Evolutionary conservation across 495 filamentous ascomycete species (phyloP).

Genomic region (Eremomyces bilateralis): DNA sequence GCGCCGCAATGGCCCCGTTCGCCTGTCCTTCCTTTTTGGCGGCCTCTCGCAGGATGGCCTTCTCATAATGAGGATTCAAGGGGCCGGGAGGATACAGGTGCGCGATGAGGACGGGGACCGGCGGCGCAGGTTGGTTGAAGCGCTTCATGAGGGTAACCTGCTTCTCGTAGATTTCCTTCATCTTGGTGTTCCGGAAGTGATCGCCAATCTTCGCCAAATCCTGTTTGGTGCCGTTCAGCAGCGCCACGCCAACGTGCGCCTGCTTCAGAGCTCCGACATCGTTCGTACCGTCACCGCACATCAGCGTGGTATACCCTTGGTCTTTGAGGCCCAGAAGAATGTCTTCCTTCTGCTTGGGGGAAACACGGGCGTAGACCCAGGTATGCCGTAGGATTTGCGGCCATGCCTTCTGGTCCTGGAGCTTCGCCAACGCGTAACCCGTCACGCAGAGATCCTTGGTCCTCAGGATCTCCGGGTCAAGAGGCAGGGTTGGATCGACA

Average conservation of each 20-base stretch:
- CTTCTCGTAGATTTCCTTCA: conserved; percentile 98
- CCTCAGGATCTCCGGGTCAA: conserved; percentile 63
- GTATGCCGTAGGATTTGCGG: conserved; percentile 59
- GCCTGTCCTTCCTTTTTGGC: conserved; percentile 40
- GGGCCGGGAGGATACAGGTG: conserved; percentile 88
- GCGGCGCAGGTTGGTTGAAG: conserved; percentile 80
- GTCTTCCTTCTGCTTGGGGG: conserved; percentile 96
- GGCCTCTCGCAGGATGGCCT: conserved; percentile 69
- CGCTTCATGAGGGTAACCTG: conserved; percentile 72
- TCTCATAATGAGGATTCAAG: conserved; percentile 84
- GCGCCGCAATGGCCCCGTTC: conserved; percentile 13
- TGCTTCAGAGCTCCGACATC: conserved; percentile 97
- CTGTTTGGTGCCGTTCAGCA: conserved; percentile 83
- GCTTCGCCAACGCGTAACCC: conserved; percentile 78
- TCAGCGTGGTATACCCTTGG: conserved; percentile 89
- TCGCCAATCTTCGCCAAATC: conserved; percentile 81
- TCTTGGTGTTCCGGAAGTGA: conserved; percentile 79
- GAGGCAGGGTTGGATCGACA: conserved; percentile 63
- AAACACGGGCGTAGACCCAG: conserved; percentile 97
- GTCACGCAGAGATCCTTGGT: conserved; percentile 91
- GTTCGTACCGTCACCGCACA: conserved; percentile 98
- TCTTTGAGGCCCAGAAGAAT: conserved; percentile 92
- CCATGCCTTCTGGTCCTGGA: conserved; percentile 57
- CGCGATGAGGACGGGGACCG: conserved; percentile 73
- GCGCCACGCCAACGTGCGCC: conserved; percentile 87